Evolutionary conservation across 2,329 filamentous ascomycete species (phyloP).

Genomic region (Trichophaea hybrida): DNA sequence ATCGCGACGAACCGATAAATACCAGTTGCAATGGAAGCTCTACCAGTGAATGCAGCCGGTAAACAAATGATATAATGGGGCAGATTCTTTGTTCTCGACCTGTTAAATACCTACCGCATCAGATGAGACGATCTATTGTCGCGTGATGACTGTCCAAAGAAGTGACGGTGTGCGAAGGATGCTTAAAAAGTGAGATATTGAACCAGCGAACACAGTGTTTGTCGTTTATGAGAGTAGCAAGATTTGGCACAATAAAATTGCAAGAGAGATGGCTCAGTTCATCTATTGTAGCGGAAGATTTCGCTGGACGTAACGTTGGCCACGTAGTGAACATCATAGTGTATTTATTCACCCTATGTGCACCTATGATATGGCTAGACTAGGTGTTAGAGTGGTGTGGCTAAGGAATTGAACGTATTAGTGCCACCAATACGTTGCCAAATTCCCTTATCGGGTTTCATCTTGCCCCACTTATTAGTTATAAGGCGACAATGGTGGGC

Average conservation of each 20-base stretch:
- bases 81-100: neutral
- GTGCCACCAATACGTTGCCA: too few relatives aligned
- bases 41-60: neutral
- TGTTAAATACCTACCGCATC: neutral
- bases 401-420: too few relatives aligned
- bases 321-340: too few relatives aligned
- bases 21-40: neutral
- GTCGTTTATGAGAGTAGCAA: neutral
- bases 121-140: neutral
- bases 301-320: too few relatives aligned
- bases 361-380: too few relatives aligned
- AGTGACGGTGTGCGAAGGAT: neutral
- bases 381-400: too few relatives aligned
- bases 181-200: neutral
- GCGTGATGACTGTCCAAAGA: neutral
- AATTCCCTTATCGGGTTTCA: too few relatives aligned
- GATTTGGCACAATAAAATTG: neutral
- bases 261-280: too few relatives aligned
- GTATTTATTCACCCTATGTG: too few relatives aligned
- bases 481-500: too few relatives aligned
- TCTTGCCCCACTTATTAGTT: too few relatives aligned
- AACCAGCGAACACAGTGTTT: neutral
- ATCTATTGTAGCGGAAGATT: too few relatives aligned
- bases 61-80: neutral
- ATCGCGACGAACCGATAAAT: neutral